Evolutionary conservation across 805 yeast species (phyloP).

Genomic region (Schwanniomyces polymorphus): DNA sequence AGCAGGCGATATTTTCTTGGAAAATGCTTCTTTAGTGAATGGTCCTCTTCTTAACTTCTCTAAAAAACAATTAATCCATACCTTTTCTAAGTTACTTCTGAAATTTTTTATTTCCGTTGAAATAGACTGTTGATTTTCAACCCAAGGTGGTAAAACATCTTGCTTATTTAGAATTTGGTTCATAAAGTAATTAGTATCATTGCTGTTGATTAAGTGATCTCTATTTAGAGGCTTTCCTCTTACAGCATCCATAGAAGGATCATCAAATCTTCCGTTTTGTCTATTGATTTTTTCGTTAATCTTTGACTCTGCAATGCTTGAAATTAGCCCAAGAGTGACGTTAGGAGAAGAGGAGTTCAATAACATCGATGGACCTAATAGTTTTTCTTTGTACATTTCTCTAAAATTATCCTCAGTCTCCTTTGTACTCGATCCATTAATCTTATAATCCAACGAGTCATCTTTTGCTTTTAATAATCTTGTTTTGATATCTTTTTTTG

Average conservation of each 20-base stretch:
- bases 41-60: slow-evolving; percentile 6
- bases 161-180: slow-evolving; percentile 75
- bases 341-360: slow-evolving; percentile 40
- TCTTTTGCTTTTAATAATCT: slow-evolving; percentile 65
- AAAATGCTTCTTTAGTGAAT: slow-evolving; percentile 1
- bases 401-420: slow-evolving; percentile 50
- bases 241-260: slow-evolving; percentile 43
- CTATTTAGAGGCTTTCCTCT: slow-evolving; percentile 62
- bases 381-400: slow-evolving; percentile 62
- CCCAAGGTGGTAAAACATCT: slow-evolving; percentile 88
- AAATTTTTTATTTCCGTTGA: slow-evolving; percentile 48
- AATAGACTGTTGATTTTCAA: slow-evolving; percentile 77
- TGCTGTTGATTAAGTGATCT: slow-evolving; percentile 59
- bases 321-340: slow-evolving; percentile 51
- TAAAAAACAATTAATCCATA: slow-evolving; percentile 32
- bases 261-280: slow-evolving; percentile 66
- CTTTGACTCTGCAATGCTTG: slow-evolving; percentile 69
- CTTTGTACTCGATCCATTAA: slow-evolving; percentile 33
- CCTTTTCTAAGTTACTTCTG: slow-evolving; percentile 41
- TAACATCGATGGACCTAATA: slow-evolving; percentile 57
- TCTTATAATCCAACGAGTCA: slow-evolving; percentile 59
- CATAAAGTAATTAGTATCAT: slow-evolving; percentile 68
- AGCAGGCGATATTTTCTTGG: neutral
- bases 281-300: slow-evolving; percentile 68
- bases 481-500: slow-evolving; percentile 10